Evolutionary conservation across 805 yeast species (phyloP).

Genomic region (Huiozyma naganishii): DNA sequence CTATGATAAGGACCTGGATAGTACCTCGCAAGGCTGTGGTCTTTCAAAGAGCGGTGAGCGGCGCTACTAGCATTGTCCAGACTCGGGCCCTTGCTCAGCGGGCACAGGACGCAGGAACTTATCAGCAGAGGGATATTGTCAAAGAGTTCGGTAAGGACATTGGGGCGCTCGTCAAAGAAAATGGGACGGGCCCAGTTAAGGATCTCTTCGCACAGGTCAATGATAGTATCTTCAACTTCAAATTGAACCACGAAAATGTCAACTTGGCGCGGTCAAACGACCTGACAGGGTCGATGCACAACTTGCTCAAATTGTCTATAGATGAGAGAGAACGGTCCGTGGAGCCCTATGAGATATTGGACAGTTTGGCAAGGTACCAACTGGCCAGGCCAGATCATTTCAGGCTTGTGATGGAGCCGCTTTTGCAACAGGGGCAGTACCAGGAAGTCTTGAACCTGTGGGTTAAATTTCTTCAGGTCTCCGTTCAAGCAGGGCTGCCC

Average conservation of each 20-base stretch:
- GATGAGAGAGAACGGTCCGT: slow-evolving; percentile 3
- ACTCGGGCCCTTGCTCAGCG: too few species aligned
- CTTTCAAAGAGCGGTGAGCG: too few species aligned
- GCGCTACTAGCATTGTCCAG: too few species aligned
- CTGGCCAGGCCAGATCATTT: slow-evolving; percentile 24
- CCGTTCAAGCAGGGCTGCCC: slow-evolving; percentile 10
- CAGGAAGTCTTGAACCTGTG: slow-evolving; percentile 25
- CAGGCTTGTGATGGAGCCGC: slow-evolving; percentile 15
- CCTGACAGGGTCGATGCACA: not conserved
- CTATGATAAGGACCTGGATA: too few species aligned
- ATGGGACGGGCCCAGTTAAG: not conserved
- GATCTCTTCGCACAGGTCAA: not conserved
- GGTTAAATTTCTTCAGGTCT: slow-evolving; percentile 20
- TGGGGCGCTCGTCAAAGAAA: too few species aligned
- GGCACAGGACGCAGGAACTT: too few species aligned
- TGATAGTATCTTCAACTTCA: not conserved
- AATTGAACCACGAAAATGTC: not conserved
- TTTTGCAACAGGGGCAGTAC: slow-evolving; percentile 9
- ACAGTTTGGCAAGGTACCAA: slow-evolving; percentile 15
- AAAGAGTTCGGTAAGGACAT: too few species aligned
- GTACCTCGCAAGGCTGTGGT: too few species aligned
- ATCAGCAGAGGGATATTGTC: too few species aligned
- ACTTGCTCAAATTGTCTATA: slow-evolving; percentile 3
- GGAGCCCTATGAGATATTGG: slow-evolving; percentile 21
- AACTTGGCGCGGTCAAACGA: not conserved